Base-by-base conservation (phyloP, 2,329 filamentous ascomycete species). In the Dactylonectria estremocensis region DNA sequence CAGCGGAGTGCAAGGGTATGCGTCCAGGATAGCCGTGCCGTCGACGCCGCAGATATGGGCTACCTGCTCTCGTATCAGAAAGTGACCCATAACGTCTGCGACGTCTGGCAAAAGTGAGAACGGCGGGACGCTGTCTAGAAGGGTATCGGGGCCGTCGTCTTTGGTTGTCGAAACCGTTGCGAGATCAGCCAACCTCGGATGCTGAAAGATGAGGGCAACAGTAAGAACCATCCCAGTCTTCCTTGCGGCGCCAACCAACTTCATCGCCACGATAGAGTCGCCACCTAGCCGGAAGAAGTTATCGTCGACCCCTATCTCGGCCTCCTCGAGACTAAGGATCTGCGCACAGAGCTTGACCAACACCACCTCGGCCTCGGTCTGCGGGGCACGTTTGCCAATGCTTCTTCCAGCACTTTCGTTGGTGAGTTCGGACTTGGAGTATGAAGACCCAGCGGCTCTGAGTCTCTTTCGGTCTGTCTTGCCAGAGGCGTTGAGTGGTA, bases 201-300 rank as follows among this genome's bases (percentile, higher is more conserved):
- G 45, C 20, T 48, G 43, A 33, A 55, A 55, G 22, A 55, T 55
- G 16, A 40, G 61, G 11, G 63, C 37, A 18, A 64, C 48, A 16
- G 45, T 37, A 20, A 60, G 11, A 10, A 37, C 43, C 31, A 60
- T 40, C 28, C 40, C 28, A 11, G 24, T 45, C 8, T 16, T 33
- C 24, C 56, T 33, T 14, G 45, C 50, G 18, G 31, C 45, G 16
- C 45, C 33, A 28, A 60, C 43, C 5, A 63, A n/a, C 55, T 70
- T 58, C 59, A 66, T 88, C 1, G 85, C 85, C 0, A 79, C 70
- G 5, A 87, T 81, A 0, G 85, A 87, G 69, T 87, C 84, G 18
- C 85, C 85, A 8, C 85, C 85, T 0, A 86, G 78, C 0, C 79
- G 78, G 77, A 87, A 85, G 73, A 87, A 87, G 74, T 82, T 84